Percentiles rank a stretch among this genome's conserved stretches.
phyloP scores from a whole-genome alignment of 192 early-diverging fungal genomes.

The Coemansia sp. region DNA sequence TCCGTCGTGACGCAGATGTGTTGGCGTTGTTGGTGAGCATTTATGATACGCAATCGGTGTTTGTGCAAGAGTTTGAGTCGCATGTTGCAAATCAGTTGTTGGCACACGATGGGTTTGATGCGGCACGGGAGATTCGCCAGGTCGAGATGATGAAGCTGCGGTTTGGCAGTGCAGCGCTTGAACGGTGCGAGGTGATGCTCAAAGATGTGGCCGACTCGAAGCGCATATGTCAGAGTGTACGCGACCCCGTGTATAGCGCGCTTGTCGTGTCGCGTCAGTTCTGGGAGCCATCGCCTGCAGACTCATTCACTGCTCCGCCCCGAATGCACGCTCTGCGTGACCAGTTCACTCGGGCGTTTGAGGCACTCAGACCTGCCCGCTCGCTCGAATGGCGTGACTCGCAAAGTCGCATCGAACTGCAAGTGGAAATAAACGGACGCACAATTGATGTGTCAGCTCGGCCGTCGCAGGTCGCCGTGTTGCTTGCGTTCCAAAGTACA shows the following conservation, averaged over 20 bases:
- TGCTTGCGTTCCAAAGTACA: constrained; percentile 33
- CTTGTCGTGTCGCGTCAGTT: constrained; percentile 64
- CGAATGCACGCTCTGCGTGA: constrained; percentile 43
- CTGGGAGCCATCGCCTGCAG: constrained; percentile 39
- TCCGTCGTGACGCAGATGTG: constrained; percentile 59
- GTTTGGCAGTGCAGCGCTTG: constrained; percentile 64
- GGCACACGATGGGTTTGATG: constrained; percentile 48
- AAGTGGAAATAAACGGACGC: constrained; percentile 58
- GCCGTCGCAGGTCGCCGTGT: constrained; percentile 60
- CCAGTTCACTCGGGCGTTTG: constrained; percentile 52
- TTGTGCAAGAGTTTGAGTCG: constrained; percentile 70
- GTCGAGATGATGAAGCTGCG: constrained; percentile 74
- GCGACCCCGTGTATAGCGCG: constrained; percentile 17
- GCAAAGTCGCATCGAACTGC: constrained; percentile 58
- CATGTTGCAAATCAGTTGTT: constrained; percentile 61
- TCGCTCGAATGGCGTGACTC: constrained; percentile 60
- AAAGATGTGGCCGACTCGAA: constrained; percentile 76
- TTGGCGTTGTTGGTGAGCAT: constrained; percentile 67
- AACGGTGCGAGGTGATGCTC: constrained; percentile 77
- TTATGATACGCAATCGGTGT: constrained; percentile 67
- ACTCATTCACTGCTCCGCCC: constrained; percentile 42
- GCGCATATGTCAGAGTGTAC: constrained; percentile 59
- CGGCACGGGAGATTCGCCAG: constrained; percentile 62
- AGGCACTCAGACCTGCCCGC: constrained; percentile 58
- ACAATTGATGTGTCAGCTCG: constrained; percentile 50